Base-by-base conservation (phyloP, 176 grass and related monocot genomes). In the Paspalum notatum region DNA sequence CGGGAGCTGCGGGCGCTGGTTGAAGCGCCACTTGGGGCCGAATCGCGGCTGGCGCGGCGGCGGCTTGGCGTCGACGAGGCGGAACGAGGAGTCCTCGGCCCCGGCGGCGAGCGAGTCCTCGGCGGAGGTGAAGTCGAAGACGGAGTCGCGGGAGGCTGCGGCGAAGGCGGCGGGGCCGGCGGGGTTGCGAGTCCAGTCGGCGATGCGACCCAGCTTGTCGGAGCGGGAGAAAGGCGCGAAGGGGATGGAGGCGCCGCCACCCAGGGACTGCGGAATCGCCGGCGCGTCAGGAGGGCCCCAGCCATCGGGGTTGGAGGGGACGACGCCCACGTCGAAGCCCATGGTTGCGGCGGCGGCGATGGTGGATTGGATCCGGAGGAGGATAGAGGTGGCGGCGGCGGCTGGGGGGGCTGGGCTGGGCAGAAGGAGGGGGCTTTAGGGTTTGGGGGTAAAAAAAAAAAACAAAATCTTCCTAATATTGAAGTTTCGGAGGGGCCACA, bases 151-250 rank as follows among this genome's bases (percentile, higher is more conserved):
- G 27, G 87, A 90, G 39, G 84, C 81, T 20, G 85, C 85, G 15
- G 85, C 83, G 32, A 81, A 80, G 46, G 86, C 57, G 9, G 64
- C 64, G 5, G 85, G 82, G 13, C 78, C 69, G 4, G 77, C 58
- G 10, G 74, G 63, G 45, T 90, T 90, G 85, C 90, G 93, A 9
- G 90, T 92, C 90, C 93, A 92, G 76, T 96, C 90, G 70, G 93
- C 93, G 69, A 96, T 92, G 74, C 93, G 93, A 25, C 93, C 93
- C 55, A 96, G 82, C 82, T 79, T 90, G n/a, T 96, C 93, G 37
- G 90, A 90, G 56, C 87, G 93, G 66, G 93, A 96, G 90, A 96
- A 96, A 65, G 93, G 87, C 43, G 90, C 93, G 71, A 96, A 96
- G 26, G 90, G 93, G 75, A 92, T 90, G 79, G 84, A 85, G 5